Percentiles rank a stretch among this genome's conserved stretches.
phyloP scores from a whole-genome alignment of 2,329 filamentous ascomycete species.

The Cladosporium sp. region DNA sequence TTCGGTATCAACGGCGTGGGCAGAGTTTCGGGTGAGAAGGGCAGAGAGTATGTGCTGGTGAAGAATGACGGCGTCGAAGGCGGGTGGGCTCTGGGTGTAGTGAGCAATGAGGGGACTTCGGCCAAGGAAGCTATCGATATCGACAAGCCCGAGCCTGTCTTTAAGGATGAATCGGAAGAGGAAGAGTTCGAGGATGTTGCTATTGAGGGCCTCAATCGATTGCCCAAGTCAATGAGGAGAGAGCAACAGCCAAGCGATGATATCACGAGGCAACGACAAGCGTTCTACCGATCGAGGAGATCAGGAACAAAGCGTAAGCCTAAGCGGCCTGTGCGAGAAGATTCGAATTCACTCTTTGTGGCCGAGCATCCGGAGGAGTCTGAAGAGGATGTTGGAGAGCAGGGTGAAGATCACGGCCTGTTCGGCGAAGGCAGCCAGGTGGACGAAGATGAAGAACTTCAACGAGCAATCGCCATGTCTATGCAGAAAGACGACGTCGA shows the following conservation, averaged over 20 bases:
- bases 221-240: slow-evolving; percentile 63
- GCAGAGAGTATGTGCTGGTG: slow-evolving; percentile 91
- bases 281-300: slow-evolving; percentile 49
- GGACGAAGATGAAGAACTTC: slow-evolving; percentile 73
- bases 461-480: slow-evolving; percentile 81
- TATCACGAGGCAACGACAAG: slow-evolving; percentile 49
- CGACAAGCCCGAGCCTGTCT: slow-evolving; percentile 61
- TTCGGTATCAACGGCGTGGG: slow-evolving; percentile 58
- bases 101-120: slow-evolving; percentile 78
- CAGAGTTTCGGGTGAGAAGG: slow-evolving; percentile 79
- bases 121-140: slow-evolving; percentile 90
- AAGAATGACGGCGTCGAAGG: slow-evolving; percentile 95
- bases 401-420: slow-evolving; percentile 51
- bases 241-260: slow-evolving; percentile 43
- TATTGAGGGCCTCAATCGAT: slow-evolving; percentile 81
- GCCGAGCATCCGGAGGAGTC: slow-evolving; percentile 41
- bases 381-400: slow-evolving; percentile 33
- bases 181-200: slow-evolving; percentile 90
- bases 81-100: slow-evolving; percentile 93
- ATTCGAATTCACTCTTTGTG: slow-evolving; percentile 60
- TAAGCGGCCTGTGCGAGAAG: slow-evolving; percentile 34
- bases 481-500: slow-evolving; percentile 62
- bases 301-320: slow-evolving; percentile 23
- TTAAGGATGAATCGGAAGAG: slow-evolving; percentile 54
- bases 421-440: slow-evolving; percentile 60